A percentile compares a stretch with the other conserved stretches of the same genome.
These are phyloP conservation scores for Cryoendolithus antarcticus DNA, from an alignment of 2,329 filamentous ascomycete genomes.

Conservation along the genomic window DNA sequence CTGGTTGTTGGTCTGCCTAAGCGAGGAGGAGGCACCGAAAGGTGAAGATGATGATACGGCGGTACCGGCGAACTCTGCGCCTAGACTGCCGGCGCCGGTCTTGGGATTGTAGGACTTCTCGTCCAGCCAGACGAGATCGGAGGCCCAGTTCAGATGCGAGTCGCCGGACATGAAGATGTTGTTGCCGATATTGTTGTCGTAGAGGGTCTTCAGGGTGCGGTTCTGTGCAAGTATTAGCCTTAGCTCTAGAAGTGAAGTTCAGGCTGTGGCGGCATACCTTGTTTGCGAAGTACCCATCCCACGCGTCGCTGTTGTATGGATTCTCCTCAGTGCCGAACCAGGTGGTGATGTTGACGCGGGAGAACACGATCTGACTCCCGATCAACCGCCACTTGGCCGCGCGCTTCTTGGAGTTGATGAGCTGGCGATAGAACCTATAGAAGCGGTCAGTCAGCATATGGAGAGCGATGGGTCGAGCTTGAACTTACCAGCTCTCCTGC, in stretches of 20 bases:
- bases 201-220: slow-evolving; percentile 50
- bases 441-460: neutral
- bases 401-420: slow-evolving; percentile 34
- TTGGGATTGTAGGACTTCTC: slow-evolving; percentile 26
- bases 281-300: slow-evolving; percentile 56
- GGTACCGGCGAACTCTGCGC: slow-evolving; percentile 45
- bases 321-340: slow-evolving; percentile 25
- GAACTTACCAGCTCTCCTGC: slow-evolving; percentile 24
- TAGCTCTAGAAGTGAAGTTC: neutral
- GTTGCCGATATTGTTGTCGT: slow-evolving; percentile 52
- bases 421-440: slow-evolving; percentile 40
- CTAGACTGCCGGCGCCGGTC: slow-evolving; percentile 28
- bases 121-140: slow-evolving; percentile 30
- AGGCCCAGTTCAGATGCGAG: slow-evolving; percentile 42
- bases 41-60: slow-evolving; percentile 48
- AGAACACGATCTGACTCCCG: slow-evolving; percentile 57
- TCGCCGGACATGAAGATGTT: slow-evolving; percentile 61
- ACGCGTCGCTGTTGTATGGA: slow-evolving; percentile 41
- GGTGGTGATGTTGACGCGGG: slow-evolving; percentile 35
- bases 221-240: slow-evolving; percentile 35
- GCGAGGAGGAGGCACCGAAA: slow-evolving; percentile 41
- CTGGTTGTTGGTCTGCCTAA: slow-evolving; percentile 36
- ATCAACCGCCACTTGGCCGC: slow-evolving; percentile 57
- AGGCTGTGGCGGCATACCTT: slow-evolving; percentile 26
- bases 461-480: neutral